Conservation (phyloP, 148 eudicot species). For the Euryodendron excelsum region DNA sequence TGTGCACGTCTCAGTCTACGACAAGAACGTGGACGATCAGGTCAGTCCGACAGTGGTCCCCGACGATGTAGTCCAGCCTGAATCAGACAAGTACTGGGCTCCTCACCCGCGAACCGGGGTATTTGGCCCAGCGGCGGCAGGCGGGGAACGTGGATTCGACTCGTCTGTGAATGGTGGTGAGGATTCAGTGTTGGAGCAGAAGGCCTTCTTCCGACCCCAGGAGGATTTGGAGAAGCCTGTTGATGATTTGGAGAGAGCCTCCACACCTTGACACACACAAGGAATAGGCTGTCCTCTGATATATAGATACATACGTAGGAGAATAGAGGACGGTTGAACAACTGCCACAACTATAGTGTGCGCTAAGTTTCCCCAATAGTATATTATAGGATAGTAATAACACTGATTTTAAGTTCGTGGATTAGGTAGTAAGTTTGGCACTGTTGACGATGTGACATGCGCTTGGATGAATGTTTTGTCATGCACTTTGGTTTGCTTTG, state of each 20-base stretch:
- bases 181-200: constrained; percentile 77
- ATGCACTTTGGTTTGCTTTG: neutral
- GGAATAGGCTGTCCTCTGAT: neutral
- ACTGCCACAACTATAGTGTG: no score
- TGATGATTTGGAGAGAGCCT: constrained; percentile 12
- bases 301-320: neutral
- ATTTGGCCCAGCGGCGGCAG: constrained; percentile 58
- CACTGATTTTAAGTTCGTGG: neutral
- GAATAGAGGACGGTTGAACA: constrained; percentile 4
- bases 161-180: constrained; percentile 22
- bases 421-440: neutral
- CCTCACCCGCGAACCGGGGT: constrained; percentile 90
- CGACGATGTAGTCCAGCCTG: constrained; percentile 51
- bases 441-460: neutral
- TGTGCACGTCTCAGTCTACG: constrained; percentile 65
- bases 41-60: constrained; percentile 61
- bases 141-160: constrained; percentile 27
- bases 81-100: constrained; percentile 71
- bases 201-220: constrained; percentile 77
- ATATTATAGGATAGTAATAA: no score
- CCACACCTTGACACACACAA: constrained; percentile 7
- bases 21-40: constrained; percentile 83
- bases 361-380: neutral
- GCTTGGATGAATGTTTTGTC: neutral
- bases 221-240: constrained; percentile 70